These are phyloP conservation scores for Mytilinidion resinicola DNA, from an alignment of 495 filamentous ascomycete genomes.

Conservation along the genomic window DNA sequence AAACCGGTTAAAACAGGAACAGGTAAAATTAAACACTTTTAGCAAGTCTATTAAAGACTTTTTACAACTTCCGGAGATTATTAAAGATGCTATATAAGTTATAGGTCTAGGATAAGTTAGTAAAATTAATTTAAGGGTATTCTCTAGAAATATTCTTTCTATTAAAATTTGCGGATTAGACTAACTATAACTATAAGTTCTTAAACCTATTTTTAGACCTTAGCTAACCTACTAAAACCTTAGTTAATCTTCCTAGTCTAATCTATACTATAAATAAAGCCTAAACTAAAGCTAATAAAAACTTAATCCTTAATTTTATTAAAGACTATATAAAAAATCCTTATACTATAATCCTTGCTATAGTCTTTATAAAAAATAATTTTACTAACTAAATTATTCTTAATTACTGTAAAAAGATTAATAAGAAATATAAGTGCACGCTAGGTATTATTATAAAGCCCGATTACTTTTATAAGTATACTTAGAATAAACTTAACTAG, in stretches of 20 bases:
- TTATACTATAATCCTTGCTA: constrained; percentile 52
- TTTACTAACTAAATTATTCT: constrained; percentile 46
- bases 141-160: constrained; percentile 56
- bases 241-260: constrained; percentile 63
- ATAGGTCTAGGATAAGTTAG: constrained; percentile 28
- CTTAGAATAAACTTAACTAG: constrained; percentile 45
- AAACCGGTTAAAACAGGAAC: constrained; percentile 22
- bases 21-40: constrained; percentile 30
- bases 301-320: constrained; percentile 47
- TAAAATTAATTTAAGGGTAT: constrained; percentile 29
- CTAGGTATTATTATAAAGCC: constrained; percentile 57
- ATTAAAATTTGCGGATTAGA: constrained; percentile 56
- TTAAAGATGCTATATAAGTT: constrained; percentile 25
- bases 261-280: constrained; percentile 44
- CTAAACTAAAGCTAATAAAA: constrained; percentile 40
- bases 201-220: not conserved
- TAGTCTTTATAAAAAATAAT: constrained; percentile 49
- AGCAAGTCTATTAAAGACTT: constrained; percentile 27
- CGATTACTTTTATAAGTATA: constrained; percentile 43
- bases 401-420: constrained; percentile 36
- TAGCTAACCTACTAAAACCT: constrained; percentile 30
- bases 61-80: constrained; percentile 26
- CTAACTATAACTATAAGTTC: constrained; percentile 45
- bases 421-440: constrained; percentile 44
- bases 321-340: constrained; percentile 52